Evolutionary conservation across 2,329 filamentous ascomycete genomes (phyloP).

Genomic region (Tolypocladium amazonense): DNA sequence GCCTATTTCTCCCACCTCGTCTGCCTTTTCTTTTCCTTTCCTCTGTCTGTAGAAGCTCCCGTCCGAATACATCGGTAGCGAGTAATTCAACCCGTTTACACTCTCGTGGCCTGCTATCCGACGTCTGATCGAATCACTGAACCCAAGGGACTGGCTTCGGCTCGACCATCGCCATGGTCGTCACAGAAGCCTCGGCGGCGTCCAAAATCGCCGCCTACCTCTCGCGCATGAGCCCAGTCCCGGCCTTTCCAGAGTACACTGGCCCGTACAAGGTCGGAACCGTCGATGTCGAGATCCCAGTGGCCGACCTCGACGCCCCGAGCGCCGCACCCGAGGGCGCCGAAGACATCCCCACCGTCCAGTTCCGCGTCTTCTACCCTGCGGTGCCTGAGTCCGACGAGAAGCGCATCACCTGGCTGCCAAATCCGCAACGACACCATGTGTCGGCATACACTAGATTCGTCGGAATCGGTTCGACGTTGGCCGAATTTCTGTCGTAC

Average conservation of each 20-base stretch:
- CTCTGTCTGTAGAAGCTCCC: not conserved
- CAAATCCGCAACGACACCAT: constrained; percentile 63
- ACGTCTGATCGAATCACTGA: not conserved
- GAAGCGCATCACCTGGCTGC: constrained; percentile 64
- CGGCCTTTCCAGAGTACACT: constrained; percentile 62
- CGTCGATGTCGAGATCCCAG: constrained; percentile 69
- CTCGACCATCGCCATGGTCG: constrained; percentile 6
- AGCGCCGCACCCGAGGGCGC: constrained; percentile 42
- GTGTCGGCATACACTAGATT: constrained; percentile 69
- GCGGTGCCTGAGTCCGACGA: constrained; percentile 41
- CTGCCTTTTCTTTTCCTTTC: not conserved
- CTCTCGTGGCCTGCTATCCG: not conserved
- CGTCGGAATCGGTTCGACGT: constrained; percentile 49
- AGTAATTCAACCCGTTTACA: not conserved
- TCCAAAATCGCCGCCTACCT: constrained; percentile 35
- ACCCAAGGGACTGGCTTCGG: not conserved
- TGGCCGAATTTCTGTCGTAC: constrained; percentile 51
- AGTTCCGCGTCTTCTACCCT: constrained; percentile 77
- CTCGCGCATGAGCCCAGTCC: constrained; percentile 55
- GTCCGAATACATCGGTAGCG: not conserved
- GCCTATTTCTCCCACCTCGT: not conserved
- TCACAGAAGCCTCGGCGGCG: constrained; percentile 10
- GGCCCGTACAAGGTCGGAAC: constrained; percentile 73
- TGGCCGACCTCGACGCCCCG: constrained; percentile 45
- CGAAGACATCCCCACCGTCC: constrained; percentile 56